Evolutionary conservation across 371 early-diverging fungal genomes (phyloP).

Genomic region (Mucor velutinosus): DNA sequence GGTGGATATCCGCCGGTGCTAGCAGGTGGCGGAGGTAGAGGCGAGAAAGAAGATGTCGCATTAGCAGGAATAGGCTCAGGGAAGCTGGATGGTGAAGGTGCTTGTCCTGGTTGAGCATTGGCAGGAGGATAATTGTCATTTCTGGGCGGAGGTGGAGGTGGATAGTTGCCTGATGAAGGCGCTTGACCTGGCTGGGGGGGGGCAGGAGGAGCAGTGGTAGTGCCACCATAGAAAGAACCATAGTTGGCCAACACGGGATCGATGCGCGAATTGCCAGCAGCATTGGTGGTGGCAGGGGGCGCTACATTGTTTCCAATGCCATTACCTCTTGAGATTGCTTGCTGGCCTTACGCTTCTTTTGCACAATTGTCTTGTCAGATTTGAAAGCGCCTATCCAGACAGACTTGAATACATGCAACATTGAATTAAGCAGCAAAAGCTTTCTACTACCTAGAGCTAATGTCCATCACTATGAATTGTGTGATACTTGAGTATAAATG

Average conservation of each 20-base stretch:
- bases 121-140: slow-evolving; percentile 14
- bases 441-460: slow-evolving; percentile 35
- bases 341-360: slow-evolving; percentile 41
- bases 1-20: slow-evolving; percentile 1
- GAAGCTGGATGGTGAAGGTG: slow-evolving; percentile 7
- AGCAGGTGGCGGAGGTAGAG: slow-evolving; percentile 19
- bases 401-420: neutral
- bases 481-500: neutral
- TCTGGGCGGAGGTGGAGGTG: slow-evolving; percentile 7
- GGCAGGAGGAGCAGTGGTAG: slow-evolving; percentile 11
- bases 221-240: slow-evolving; percentile 30
- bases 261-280: slow-evolving; percentile 16
- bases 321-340: slow-evolving; percentile 47
- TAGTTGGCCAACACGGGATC: slow-evolving; percentile 25
- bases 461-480: slow-evolving; percentile 32
- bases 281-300: slow-evolving; percentile 13
- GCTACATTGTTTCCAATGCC: slow-evolving; percentile 37
- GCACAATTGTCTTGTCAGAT: slow-evolving; percentile 49
- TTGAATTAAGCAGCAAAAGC: neutral
- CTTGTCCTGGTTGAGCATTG: slow-evolving; percentile 9
- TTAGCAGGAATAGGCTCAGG: slow-evolving; percentile 9
- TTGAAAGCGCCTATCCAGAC: slow-evolving; percentile 42
- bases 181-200: slow-evolving; percentile 14
- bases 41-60: neutral
- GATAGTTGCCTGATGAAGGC: slow-evolving; percentile 5